Percentiles rank a stretch among this genome's conserved stretches.
These are phyloP conservation scores for Misopates orontium DNA, from an alignment of 257 asterid species.

Conservation along the genomic window DNA sequence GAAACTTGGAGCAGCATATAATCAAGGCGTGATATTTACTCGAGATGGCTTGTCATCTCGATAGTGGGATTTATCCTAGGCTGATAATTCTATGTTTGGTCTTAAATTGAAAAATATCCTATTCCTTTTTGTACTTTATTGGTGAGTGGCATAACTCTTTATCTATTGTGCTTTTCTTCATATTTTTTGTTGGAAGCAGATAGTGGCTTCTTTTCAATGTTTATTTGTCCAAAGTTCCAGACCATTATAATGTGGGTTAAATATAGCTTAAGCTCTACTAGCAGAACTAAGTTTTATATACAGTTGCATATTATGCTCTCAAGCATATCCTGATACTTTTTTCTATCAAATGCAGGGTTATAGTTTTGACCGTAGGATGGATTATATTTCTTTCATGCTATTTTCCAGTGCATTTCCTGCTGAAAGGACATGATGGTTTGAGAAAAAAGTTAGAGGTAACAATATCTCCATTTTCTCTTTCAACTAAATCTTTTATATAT, in stretches of 20 bases:
- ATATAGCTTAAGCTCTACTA: conserved; percentile 3
- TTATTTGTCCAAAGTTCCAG: not conserved
- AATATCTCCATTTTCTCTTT: conserved; percentile 12
- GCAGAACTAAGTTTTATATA: conserved; percentile 5
- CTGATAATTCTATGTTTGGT: too few relatives aligned
- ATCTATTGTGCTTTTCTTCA: too few relatives aligned
- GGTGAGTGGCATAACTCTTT: too few relatives aligned
- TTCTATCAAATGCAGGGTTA: conserved; percentile 59
- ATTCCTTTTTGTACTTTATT: too few relatives aligned
- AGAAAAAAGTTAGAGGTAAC: conserved; percentile 90
- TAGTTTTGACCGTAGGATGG: conserved; percentile 88
- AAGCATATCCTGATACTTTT: conserved; percentile 32
- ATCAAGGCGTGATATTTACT: too few relatives aligned
- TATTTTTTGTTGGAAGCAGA: too few relatives aligned
- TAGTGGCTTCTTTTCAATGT: too few relatives aligned
- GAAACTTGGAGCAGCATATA: too few relatives aligned
- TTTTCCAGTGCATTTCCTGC: conserved; percentile 86
- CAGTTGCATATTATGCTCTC: conserved; percentile 3
- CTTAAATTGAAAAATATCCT: too few relatives aligned
- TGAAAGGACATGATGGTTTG: conserved; percentile 84
- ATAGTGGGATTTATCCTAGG: too few relatives aligned
- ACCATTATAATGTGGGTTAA: not conserved
- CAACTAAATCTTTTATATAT: too few relatives aligned
- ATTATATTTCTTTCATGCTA: conserved; percentile 88
- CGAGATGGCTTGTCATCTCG: too few relatives aligned